Percentiles rank a stretch among this genome's conserved stretches.
phyloP scores from a whole-genome alignment of 1,284 basidiomycete species.

The Ceratobasidium theobromae region DNA sequence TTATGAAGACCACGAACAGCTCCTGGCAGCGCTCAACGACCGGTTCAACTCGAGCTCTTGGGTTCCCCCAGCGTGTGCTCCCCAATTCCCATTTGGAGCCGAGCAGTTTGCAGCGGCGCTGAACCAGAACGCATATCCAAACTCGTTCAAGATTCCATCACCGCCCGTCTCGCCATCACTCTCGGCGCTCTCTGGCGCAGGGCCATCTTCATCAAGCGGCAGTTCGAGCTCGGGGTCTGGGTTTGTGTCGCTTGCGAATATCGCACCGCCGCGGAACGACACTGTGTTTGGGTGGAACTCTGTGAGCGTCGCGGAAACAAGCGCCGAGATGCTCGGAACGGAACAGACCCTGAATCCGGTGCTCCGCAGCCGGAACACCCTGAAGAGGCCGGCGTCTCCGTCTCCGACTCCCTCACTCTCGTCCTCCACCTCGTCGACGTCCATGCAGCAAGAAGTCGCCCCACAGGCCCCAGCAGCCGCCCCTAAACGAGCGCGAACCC shows the following conservation, averaged over 20 bases:
- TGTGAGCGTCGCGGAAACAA: not conserved
- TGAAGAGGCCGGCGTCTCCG: slow-evolving; percentile 20
- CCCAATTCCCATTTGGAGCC: not conserved
- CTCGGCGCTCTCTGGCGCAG: not conserved
- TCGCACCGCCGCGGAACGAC: slow-evolving; percentile 15
- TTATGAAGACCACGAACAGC: slow-evolving; percentile 12
- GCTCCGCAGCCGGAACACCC: slow-evolving; percentile 7
- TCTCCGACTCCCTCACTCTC: slow-evolving; percentile 26
- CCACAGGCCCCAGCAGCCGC: slow-evolving; percentile 4
- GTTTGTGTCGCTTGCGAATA: slow-evolving; percentile 14
- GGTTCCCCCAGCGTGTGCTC: not conserved
- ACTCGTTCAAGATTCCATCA: slow-evolving; percentile 7
- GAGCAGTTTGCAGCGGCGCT: not conserved
- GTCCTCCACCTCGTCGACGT: slow-evolving; percentile 14
- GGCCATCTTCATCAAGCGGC: slow-evolving; percentile 5
- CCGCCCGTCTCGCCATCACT: slow-evolving; percentile 17
- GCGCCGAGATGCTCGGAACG: not conserved
- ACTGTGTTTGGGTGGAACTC: slow-evolving; percentile 26
- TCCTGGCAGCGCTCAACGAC: slow-evolving; percentile 2
- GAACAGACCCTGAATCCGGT: not conserved
- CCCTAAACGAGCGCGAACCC: slow-evolving; percentile 3
- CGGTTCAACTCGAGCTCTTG: not conserved
- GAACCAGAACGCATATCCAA: not conserved
- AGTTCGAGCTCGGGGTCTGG: not conserved
- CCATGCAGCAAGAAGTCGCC: slow-evolving; percentile 9